Conservation (phyloP, 83 land plant species). For the Diphasiastrum complanatum region DNA sequence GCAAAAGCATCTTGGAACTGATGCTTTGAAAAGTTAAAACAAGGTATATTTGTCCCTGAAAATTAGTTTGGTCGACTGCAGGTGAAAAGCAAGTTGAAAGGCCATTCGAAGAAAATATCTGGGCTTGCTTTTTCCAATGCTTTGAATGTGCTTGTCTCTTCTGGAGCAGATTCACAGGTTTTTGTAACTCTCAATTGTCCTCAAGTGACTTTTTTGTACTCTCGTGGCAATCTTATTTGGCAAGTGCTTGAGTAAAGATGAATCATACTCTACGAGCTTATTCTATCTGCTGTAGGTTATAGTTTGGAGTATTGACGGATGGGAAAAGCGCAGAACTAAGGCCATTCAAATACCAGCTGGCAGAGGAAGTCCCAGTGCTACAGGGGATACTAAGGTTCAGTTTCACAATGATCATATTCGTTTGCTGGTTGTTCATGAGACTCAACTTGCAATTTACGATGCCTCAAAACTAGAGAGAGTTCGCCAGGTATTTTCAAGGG, state of each 20-base stretch:
- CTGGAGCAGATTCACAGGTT: conserved; percentile 94
- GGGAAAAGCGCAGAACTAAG: conserved; percentile 2
- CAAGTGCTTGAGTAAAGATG: neutral
- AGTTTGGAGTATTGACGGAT: conserved; percentile 2
- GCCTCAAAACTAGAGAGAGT: conserved; percentile 70
- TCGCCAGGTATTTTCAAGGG: conserved; percentile 41
- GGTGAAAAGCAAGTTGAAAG: conserved; percentile 83
- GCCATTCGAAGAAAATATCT: conserved; percentile 70
- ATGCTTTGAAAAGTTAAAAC: neutral
- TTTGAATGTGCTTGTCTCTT: conserved; percentile 71
- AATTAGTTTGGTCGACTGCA: conserved; percentile 12
- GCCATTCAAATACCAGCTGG: conserved; percentile 8
- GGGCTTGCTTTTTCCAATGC: conserved; percentile 81
- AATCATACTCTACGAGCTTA: neutral
- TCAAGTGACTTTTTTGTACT: neutral
- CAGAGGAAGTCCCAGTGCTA: conserved; percentile 17
- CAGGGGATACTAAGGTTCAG: conserved; percentile 67
- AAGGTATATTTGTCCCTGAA: no score
- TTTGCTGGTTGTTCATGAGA: conserved; percentile 68
- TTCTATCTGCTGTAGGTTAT: neutral
- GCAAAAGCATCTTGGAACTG: neutral
- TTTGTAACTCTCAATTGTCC: neutral
- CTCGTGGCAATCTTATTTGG: neutral
- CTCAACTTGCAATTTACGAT: conserved; percentile 70
- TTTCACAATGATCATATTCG: conserved; percentile 81